Conservation (phyloP, 1,284 basidiomycete genomes). For the Irpex rosettiformis region DNA sequence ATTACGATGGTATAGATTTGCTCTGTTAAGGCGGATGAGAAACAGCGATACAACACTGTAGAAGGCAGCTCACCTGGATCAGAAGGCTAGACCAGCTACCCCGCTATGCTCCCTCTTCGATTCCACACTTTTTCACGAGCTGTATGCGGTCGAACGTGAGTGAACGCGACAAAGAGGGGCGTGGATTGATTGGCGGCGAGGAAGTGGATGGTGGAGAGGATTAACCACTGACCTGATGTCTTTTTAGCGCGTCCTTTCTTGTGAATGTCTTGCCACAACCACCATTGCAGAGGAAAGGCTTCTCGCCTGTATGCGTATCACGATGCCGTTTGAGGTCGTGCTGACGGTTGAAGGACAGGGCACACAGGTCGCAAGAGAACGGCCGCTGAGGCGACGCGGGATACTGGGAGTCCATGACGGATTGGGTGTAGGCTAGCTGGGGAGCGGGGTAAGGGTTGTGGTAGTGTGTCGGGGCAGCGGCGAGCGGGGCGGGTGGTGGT, state of each 20-base stretch:
- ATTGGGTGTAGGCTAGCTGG: slow-evolving; percentile 23
- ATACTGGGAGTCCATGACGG: slow-evolving; percentile 42
- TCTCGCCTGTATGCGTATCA: slow-evolving; percentile 78
- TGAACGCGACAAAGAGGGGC: not conserved
- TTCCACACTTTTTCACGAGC: slow-evolving; percentile 76
- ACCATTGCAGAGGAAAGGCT: slow-evolving; percentile 76
- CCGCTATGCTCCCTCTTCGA: slow-evolving; percentile 51
- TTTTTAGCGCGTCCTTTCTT: slow-evolving; percentile 76
- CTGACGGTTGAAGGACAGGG: slow-evolving; percentile 78
- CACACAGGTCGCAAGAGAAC: slow-evolving; percentile 73
- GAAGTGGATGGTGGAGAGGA: not conserved
- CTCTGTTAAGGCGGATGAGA: slow-evolving; percentile 1
- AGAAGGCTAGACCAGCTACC: not conserved
- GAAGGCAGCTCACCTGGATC: slow-evolving; percentile 13
- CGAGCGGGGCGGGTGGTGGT: slow-evolving; percentile 21
- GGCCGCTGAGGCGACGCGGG: slow-evolving; percentile 66
- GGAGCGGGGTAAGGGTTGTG: slow-evolving; percentile 26
- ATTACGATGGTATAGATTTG: slow-evolving; percentile 2
- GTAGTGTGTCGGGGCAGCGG: slow-evolving; percentile 42
- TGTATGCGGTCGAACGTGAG: slow-evolving; percentile 25
- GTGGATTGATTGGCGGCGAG: not conserved
- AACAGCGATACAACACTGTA: not conserved
- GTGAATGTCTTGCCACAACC: slow-evolving; percentile 82
- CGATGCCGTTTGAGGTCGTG: slow-evolving; percentile 79
- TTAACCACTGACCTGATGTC: slow-evolving; percentile 68